Base-by-base conservation (phyloP, 2,329 filamentous ascomycete genomes). In the Rhexocercosporidium sp. region DNA sequence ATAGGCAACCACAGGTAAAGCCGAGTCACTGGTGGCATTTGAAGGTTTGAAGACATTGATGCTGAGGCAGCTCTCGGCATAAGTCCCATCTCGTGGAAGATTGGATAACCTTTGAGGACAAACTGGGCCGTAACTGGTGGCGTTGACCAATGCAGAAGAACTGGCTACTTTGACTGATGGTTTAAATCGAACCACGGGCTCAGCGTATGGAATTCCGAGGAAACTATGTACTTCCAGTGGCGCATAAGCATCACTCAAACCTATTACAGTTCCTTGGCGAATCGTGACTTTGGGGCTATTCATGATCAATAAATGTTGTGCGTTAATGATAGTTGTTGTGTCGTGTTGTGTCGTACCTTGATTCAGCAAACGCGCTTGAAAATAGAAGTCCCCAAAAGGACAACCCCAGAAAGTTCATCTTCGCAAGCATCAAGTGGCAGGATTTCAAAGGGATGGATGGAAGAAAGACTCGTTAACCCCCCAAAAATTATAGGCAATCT, bases 1-100 rank as follows among this genome's bases (percentile, higher is more conserved):
- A 78, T 79, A 83, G 27, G 82, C 75, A 41, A 81, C 69, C 22
- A 82, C 81, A 11, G 81, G 73, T 34, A 79, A 81, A 12, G 75
- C 74, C n/a, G 70, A 69, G 34, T 73, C 64, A 5, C 54, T 34
- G 7, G 64, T 68, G 16, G 68, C 61, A 29, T 47, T 49, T 57
- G 53, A 54, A 39, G 70, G 67, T 25, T 70, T 67, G 44, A 71
- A 75, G 22, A 75, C 66, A 57, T 74, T 76, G 31, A 78, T 66
- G 68, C 76, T 77, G 8, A 79, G 72, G 67, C 77, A 78, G 61
- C 78, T 77, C 69, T 79, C 77, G 0, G 79, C 1, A 83, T 76
- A 66, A 65, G n/a, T 62, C 61, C n/a, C 27, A 54, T 44, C 71
- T 73, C 12, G 62, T 62, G 16, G 67, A 66, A 56, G 66, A 65